Percentiles rank a stretch among this genome's conserved stretches.
phyloP scores from a whole-genome alignment of 2,329 filamentous ascomycete genomes.

The Neofusicoccum umdonicola region DNA sequence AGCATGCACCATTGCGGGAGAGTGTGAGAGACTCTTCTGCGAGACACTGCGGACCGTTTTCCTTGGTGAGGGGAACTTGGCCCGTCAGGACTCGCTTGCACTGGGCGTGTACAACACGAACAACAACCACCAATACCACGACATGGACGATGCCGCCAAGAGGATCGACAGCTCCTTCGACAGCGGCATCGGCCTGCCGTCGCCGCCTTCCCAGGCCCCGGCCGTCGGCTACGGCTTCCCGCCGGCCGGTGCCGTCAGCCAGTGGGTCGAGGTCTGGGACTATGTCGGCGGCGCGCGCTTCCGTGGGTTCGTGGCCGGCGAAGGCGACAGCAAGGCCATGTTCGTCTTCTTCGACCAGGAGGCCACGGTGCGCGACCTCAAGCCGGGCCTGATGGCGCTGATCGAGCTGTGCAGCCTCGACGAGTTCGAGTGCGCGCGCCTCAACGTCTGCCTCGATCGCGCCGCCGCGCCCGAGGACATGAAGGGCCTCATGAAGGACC shows the following conservation, averaged over 20 bases:
- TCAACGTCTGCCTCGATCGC: constrained; percentile 80
- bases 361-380: constrained; percentile 72
- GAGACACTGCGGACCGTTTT: constrained; percentile 91
- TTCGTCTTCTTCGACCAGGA: constrained; percentile 85
- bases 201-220: constrained; percentile 29
- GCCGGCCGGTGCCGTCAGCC: constrained; percentile 44
- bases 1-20: constrained; percentile 94
- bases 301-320: constrained; percentile 76
- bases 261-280: constrained; percentile 80
- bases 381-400: constrained; percentile 84
- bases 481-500: constrained; percentile 70
- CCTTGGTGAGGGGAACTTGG: constrained; percentile 87
- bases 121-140: constrained; percentile 26
- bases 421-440: constrained; percentile 67
- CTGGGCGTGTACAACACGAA: constrained; percentile 62
- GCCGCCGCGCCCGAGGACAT: constrained; percentile 57
- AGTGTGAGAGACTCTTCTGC: constrained; percentile 99
- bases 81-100: constrained; percentile 77
- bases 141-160: constrained; percentile 53
- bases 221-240: constrained; percentile 16
- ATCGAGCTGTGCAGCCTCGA: constrained; percentile 81
- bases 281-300: constrained; percentile 82
- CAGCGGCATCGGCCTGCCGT: constrained; percentile 30
- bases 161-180: constrained; percentile 55
- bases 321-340: constrained; percentile 68